A percentile compares a stretch with the other conserved stretches of the same genome.
Conservation (phyloP, 2,329 filamentous ascomycete genomes). For the Thermothelomyces thermophilus region DNA sequence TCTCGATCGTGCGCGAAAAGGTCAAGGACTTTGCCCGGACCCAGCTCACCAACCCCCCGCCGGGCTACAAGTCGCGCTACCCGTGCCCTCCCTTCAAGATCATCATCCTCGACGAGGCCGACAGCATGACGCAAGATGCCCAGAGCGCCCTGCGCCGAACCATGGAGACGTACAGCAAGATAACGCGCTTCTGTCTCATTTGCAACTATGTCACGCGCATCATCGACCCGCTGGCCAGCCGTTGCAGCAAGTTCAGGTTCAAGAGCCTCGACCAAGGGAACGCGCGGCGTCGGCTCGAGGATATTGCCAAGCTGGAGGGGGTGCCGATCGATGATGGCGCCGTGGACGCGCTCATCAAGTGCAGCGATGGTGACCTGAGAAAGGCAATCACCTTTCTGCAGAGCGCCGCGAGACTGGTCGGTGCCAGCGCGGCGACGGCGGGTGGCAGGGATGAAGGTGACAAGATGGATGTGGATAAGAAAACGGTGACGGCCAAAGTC, state of each 20-base stretch:
- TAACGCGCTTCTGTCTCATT: constrained; percentile 93
- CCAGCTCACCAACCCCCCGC: constrained; percentile 77
- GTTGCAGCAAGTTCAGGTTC: constrained; percentile 96
- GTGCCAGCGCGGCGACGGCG: constrained; percentile 53
- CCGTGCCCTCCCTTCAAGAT: constrained; percentile 98
- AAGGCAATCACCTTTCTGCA: constrained; percentile 96
- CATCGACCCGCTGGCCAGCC: constrained; percentile 87
- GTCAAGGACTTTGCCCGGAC: constrained; percentile 97
- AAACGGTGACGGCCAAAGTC: constrained; percentile 64
- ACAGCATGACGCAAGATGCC: constrained; percentile 98
- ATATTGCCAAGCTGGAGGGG: constrained; percentile 75
- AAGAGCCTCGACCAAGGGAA: constrained; percentile 88
- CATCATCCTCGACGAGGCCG: constrained; percentile 94
- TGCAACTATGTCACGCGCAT: constrained; percentile 99
- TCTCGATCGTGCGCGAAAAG: constrained; percentile 93
- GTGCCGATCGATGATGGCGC: constrained; percentile 73
- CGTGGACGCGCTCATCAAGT: constrained; percentile 74
- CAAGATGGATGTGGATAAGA: constrained; percentile 55
- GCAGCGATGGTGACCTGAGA: constrained; percentile 87
- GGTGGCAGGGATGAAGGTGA: constrained; percentile 50
- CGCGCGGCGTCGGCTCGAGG: constrained; percentile 68
- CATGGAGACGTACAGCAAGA: constrained; percentile 97
- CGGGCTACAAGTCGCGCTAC: constrained; percentile 63
- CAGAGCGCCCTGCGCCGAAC: constrained; percentile 87
- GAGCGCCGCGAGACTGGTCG: constrained; percentile 83